phyloP scores from a whole-genome alignment of 192 early-diverging fungal genomes.

The Coemansia furcata region DNA sequence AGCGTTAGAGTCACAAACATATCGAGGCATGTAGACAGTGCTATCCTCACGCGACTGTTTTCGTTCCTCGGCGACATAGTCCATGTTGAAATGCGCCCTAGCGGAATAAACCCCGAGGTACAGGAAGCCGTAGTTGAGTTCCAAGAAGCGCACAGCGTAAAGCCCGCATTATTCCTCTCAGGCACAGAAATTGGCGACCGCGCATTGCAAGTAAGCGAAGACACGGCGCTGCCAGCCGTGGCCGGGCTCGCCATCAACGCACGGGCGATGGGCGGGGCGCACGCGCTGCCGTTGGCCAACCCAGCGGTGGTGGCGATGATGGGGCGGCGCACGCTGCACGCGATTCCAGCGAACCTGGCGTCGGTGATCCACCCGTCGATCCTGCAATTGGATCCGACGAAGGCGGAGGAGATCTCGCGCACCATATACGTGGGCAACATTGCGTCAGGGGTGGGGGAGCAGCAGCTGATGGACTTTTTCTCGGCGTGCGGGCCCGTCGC shows the following conservation, averaged over 20 bases:
- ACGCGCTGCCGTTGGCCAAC: conserved; percentile 40
- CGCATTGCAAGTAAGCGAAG: conserved; percentile 56
- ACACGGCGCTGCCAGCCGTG: background rate
- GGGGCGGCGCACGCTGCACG: conserved; percentile 23
- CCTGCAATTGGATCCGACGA: conserved; percentile 60
- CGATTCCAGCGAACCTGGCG: conserved; percentile 34
- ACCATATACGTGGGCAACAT: conserved; percentile 80
- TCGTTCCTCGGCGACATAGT: conserved; percentile 57
- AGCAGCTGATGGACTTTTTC: conserved; percentile 64
- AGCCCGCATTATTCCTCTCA: conserved; percentile 60
- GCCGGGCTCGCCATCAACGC: background rate
- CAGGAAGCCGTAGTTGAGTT: conserved; percentile 68
- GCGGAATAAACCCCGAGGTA: conserved; percentile 48
- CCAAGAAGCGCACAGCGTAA: conserved; percentile 43
- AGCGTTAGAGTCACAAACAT: conserved; percentile 62
- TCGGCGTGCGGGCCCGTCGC: conserved; percentile 62
- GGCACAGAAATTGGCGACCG: conserved; percentile 69
- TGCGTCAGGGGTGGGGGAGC: conserved; percentile 52
- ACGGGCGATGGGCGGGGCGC: background rate
- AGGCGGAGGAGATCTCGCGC: conserved; percentile 73
- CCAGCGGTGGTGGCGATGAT: conserved; percentile 46
- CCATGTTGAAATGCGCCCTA: conserved; percentile 17
- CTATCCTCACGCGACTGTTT: conserved; percentile 59
- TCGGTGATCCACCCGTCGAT: conserved; percentile 55
- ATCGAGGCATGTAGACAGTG: conserved; percentile 57